Evolutionary conservation across 176 grass and related monocot genomes (phyloP).

Genomic region (Puya raimondii): DNA sequence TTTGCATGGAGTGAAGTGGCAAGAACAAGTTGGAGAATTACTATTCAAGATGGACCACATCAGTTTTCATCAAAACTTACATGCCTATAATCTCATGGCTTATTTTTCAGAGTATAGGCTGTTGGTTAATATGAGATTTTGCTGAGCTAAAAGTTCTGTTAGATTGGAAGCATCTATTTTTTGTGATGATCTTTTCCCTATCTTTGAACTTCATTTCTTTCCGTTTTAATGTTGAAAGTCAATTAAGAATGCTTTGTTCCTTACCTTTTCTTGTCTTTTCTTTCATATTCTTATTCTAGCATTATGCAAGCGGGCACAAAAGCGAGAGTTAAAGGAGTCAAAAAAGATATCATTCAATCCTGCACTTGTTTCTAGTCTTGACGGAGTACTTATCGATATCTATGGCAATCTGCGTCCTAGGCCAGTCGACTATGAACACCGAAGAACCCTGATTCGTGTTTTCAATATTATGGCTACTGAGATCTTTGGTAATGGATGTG

Average conservation of each 20-base stretch:
- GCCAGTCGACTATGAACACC: conserved; percentile 49
- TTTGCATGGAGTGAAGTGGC: too few species aligned
- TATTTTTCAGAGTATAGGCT: background rate
- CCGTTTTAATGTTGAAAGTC: background rate
- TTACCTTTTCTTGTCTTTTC: conserved; percentile 4
- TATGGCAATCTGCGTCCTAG: conserved; percentile 45
- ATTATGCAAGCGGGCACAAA: conserved; percentile 24
- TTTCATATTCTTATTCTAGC: conserved; percentile 24
- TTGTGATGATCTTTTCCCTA: background rate
- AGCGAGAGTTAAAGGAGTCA: conserved; percentile 34
- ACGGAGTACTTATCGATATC: conserved; percentile 44
- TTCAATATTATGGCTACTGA: conserved; percentile 37
- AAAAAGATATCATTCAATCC: conserved; percentile 27
- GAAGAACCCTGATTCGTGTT: conserved; percentile 37
- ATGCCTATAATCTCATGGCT: too few species aligned
- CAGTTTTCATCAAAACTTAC: too few species aligned
- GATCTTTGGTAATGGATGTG: conserved; percentile 45
- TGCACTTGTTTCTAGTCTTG: conserved; percentile 25
- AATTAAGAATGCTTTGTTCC: background rate
- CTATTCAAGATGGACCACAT: too few species aligned
- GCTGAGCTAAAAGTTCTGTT: background rate
- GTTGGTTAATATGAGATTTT: background rate
- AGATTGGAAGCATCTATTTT: background rate
- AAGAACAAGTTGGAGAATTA: too few species aligned
- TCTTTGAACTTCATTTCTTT: background rate